phyloP scores from a whole-genome alignment of 495 filamentous ascomycete genomes.

The Podospora sp. region DNA sequence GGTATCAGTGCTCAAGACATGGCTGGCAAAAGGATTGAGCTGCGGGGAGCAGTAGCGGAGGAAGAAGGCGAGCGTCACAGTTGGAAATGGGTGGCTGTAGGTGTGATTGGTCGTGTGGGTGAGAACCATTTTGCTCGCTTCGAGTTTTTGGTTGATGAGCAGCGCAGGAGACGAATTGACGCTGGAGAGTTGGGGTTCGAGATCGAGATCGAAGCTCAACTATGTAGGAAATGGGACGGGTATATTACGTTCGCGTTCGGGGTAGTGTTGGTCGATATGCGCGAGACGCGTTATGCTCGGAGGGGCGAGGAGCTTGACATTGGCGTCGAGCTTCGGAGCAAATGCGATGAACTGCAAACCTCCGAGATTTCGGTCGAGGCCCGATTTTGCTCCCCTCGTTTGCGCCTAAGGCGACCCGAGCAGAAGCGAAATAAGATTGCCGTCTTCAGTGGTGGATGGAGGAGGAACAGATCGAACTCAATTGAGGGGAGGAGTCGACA shows the following conservation, averaged over 20 bases:
- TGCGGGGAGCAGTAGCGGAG: constrained; percentile 81
- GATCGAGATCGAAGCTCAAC: not conserved
- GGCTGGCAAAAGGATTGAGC: constrained; percentile 86
- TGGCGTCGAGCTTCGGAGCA: constrained; percentile 19
- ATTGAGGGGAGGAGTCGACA: constrained; percentile 4
- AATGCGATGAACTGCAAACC: not conserved
- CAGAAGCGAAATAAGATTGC: constrained; percentile 8
- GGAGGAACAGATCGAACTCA: constrained; percentile 12
- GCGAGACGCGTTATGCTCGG: constrained; percentile 30
- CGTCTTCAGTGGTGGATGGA: not conserved
- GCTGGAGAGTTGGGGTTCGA: constrained; percentile 5
- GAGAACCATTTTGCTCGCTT: constrained; percentile 46
- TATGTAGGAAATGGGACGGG: not conserved
- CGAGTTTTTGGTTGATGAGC: constrained; percentile 3
- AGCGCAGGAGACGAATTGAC: constrained; percentile 9
- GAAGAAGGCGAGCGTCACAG: constrained; percentile 96
- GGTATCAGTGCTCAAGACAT: constrained; percentile 96
- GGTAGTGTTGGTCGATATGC: constrained; percentile 8
- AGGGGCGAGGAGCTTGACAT: constrained; percentile 27
- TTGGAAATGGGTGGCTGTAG: constrained; percentile 89
- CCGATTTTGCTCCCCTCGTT: constrained; percentile 21
- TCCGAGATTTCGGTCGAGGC: not conserved
- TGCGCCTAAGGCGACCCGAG: constrained; percentile 25
- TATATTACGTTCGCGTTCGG: not conserved
- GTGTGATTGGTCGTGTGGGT: constrained; percentile 77